phyloP scores from a whole-genome alignment of 345 rosid genomes.

The Rhizophora mangle region DNA sequence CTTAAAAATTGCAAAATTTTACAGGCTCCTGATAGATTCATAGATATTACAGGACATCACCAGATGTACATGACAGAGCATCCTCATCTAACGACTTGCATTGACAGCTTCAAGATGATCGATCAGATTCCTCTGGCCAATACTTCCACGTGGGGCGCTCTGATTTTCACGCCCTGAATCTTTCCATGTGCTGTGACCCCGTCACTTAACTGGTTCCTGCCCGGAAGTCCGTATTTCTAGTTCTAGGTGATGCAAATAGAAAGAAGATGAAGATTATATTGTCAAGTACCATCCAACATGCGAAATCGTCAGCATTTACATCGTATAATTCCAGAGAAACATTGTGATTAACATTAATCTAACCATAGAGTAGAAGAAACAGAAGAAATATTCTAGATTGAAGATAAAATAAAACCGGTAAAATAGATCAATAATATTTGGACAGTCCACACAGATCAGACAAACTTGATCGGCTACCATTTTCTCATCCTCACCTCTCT shows the following conservation, averaged over 20 bases:
- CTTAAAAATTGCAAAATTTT: not conserved
- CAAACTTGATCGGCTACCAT: not conserved
- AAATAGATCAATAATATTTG: constrained; percentile 15
- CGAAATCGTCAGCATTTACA: constrained; percentile 39
- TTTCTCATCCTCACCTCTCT: constrained; percentile 36
- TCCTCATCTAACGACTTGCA: not conserved
- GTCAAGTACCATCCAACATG: constrained; percentile 1
- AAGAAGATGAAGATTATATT: not conserved
- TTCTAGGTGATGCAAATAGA: not conserved
- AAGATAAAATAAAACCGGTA: constrained; percentile 6
- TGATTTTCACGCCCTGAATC: constrained; percentile 28
- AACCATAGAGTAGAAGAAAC: constrained; percentile 10
- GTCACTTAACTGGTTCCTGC: constrained; percentile 17
- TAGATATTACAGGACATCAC: not conserved
- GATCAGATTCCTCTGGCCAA: constrained; percentile 16
- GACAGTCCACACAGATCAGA: constrained; percentile 17
- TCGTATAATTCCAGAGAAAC: constrained; percentile 25
- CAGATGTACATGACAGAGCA: not conserved
- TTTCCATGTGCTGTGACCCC: constrained; percentile 40
- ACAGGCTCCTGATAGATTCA: not conserved
- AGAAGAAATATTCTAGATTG: not conserved
- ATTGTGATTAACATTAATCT: constrained; percentile 28
- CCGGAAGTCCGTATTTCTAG: not conserved
- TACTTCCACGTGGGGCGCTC: constrained; percentile 33
- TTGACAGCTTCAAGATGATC: constrained; percentile 11